Conservation (phyloP, 495 filamentous ascomycete species). For the Symbiotaphrina buchneri region DNA sequence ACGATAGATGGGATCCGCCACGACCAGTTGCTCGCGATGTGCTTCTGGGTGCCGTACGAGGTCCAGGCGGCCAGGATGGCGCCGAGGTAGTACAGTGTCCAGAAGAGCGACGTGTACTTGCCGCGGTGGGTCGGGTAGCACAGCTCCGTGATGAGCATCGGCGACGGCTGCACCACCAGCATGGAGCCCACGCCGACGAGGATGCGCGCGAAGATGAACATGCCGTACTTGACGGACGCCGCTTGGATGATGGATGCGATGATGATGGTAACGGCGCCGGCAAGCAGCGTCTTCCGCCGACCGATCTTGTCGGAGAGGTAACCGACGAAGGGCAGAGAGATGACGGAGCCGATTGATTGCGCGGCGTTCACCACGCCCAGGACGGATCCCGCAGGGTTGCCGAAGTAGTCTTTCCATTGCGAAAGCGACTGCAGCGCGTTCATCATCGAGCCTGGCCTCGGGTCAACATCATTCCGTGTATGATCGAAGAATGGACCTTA, state of each 20-base stretch:
- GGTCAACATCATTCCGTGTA: too few species aligned
- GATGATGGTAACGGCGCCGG: constrained; percentile 6
- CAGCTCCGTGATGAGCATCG: constrained; percentile 16
- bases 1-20: constrained; percentile 24
- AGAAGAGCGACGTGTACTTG: constrained; percentile 17
- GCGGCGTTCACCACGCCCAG: constrained; percentile 6
- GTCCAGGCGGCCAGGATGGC: constrained; percentile 19
- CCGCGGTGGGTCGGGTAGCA: constrained; percentile 18
- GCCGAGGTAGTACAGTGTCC: constrained; percentile 19
- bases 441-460: too few species aligned
- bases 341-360: constrained; percentile 5
- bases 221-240: constrained; percentile 10
- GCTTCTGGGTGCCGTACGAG: constrained; percentile 18
- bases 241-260: constrained; percentile 8
- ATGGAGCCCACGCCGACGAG: constrained; percentile 13
- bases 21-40: constrained; percentile 20
- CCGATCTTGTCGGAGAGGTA: constrained; percentile 8
- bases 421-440: constrained; percentile 25
- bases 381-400: constrained; percentile 12
- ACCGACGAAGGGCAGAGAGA: constrained; percentile 7
- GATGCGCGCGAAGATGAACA: constrained; percentile 14
- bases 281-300: constrained; percentile 6
- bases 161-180: constrained; percentile 12
- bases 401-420: constrained; percentile 21
- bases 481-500: too few species aligned